phyloP scores from a whole-genome alignment of 78 protist species.

The Isochrysis galbana region DNA sequence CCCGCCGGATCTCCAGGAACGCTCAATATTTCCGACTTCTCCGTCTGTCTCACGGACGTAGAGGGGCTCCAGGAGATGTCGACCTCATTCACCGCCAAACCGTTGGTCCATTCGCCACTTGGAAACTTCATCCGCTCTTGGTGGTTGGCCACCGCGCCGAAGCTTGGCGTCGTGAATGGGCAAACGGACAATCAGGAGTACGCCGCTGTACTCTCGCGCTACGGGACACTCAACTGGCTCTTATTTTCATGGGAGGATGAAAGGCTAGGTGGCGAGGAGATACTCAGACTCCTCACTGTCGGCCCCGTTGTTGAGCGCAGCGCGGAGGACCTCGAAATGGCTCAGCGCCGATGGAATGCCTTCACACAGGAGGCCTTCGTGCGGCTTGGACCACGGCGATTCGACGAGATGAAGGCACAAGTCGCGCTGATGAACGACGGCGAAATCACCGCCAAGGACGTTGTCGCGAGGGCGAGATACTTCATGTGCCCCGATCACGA shows the following conservation, averaged over 20 bases:
- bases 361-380: not conserved
- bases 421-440: not conserved
- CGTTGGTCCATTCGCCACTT: no score
- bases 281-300: not conserved
- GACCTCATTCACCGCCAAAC: no score
- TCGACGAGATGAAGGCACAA: not conserved
- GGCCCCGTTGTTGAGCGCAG: not conserved
- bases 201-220: not conserved
- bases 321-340: not conserved
- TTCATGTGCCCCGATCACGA: not conserved
- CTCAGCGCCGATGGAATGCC: not conserved
- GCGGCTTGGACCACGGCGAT: not conserved
- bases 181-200: not conserved
- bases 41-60: no score
- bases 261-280: not conserved
- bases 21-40: no score
- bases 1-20: no score
- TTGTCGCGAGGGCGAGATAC: not conserved
- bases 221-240: not conserved
- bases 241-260: not conserved
- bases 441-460: not conserved
- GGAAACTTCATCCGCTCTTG: no score
- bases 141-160: not conserved
- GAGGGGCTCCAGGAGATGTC: no score
- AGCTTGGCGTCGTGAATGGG: not conserved